A percentile compares a stretch with the other conserved stretches of the same genome.
phyloP scores from a whole-genome alignment of 257 asterid species.

The Solanum ossicruentum region DNA sequence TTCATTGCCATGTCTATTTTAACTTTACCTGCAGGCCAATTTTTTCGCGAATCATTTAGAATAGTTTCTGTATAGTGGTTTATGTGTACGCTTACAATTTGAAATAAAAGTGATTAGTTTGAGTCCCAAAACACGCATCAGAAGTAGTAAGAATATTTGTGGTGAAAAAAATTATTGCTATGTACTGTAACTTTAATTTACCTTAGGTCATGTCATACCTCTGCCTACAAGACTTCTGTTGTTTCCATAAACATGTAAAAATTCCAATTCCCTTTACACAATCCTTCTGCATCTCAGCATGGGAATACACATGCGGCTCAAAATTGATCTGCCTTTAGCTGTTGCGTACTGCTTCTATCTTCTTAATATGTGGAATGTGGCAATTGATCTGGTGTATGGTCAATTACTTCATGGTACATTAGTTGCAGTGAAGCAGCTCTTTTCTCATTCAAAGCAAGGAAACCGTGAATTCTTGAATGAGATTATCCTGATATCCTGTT shows the following conservation, averaged over 20 bases:
- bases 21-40: no score
- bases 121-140: no score
- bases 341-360: not conserved
- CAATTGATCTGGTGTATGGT: slow-evolving; percentile 34
- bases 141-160: no score
- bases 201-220: no score
- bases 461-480: slow-evolving; percentile 77
- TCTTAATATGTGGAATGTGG: not conserved
- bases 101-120: no score
- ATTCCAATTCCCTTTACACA: not conserved
- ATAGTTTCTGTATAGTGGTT: no score
- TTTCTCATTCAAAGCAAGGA: slow-evolving; percentile 80
- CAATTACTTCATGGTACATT: slow-evolving; percentile 53
- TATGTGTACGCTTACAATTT: no score
- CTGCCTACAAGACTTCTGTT: no score
- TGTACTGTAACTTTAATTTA: no score
- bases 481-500: slow-evolving; percentile 75
- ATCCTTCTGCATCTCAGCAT: not conserved
- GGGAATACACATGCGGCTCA: not conserved
- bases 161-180: no score
- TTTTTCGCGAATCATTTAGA: no score
- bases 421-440: slow-evolving; percentile 82
- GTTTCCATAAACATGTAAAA: not conserved
- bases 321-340: not conserved
- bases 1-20: no score